phyloP scores from a whole-genome alignment of 2,329 filamentous ascomycete species.

The Neurospora crassa region DNA sequence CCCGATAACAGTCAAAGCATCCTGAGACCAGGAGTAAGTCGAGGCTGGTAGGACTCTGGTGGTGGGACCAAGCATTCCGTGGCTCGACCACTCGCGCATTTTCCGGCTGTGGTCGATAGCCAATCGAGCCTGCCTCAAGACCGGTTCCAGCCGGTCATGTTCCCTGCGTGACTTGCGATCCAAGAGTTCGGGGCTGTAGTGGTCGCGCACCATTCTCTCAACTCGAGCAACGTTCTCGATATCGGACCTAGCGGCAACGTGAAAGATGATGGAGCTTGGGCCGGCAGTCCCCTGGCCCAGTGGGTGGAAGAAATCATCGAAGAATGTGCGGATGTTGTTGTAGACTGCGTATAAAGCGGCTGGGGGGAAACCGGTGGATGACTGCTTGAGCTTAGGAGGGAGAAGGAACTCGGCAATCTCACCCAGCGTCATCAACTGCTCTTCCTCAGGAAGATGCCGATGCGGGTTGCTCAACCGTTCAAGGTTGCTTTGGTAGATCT shows the following conservation, averaged over 20 bases:
- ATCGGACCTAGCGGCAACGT: constrained; percentile 48
- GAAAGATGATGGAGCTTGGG: constrained; percentile 47
- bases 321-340: constrained; percentile 48
- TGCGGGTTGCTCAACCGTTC: constrained; percentile 30
- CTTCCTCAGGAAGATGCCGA: constrained; percentile 28
- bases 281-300: constrained; percentile 36
- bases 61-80: constrained; percentile 38
- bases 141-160: constrained; percentile 19
- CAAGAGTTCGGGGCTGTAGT: constrained; percentile 29
- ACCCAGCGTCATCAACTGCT: constrained; percentile 39
- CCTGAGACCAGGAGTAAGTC: constrained; percentile 32
- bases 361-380: constrained; percentile 30
- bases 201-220: constrained; percentile 42
- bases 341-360: constrained; percentile 61
- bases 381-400: constrained; percentile 24
- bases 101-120: constrained; percentile 43
- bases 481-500: constrained; percentile 38
- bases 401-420: constrained; percentile 35
- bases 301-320: constrained; percentile 51
- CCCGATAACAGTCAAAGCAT: constrained; percentile 47
- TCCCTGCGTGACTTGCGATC: constrained; percentile 13
- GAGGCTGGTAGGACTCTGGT: constrained; percentile 5
- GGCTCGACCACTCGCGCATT: constrained; percentile 36
- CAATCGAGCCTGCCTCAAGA: constrained; percentile 38
- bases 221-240: constrained; percentile 41